Percentiles rank a stretch among this genome's conserved stretches.
Conservation (phyloP, 2,329 filamentous ascomycete genomes). For the Colletotrichum simmondsii region DNA sequence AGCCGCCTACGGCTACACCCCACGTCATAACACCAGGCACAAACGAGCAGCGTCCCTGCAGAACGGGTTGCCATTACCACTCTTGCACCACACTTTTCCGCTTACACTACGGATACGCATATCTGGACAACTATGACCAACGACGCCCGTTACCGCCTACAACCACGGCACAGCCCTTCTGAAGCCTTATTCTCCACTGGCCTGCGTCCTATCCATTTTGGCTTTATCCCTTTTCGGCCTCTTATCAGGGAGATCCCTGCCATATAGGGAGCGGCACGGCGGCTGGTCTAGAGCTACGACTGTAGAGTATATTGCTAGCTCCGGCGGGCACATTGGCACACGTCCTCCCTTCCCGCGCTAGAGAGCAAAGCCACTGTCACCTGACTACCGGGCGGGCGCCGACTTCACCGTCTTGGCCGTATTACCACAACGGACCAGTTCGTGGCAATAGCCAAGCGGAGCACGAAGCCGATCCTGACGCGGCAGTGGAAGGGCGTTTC, state of each 20-base stretch:
- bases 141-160: slow-evolving; percentile 13
- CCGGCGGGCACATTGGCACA: not conserved
- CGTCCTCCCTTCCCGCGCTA: slow-evolving; percentile 25
- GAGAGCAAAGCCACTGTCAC: slow-evolving; percentile 24
- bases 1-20: slow-evolving; percentile 7
- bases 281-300: not conserved
- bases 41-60: slow-evolving; percentile 32
- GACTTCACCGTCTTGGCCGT: slow-evolving; percentile 12
- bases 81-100: not conserved
- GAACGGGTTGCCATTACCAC: not conserved
- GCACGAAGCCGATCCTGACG: slow-evolving; percentile 4
- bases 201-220: slow-evolving; percentile 6
- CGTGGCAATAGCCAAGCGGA: slow-evolving; percentile 11
- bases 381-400: slow-evolving; percentile 23
- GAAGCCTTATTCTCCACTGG: slow-evolving; percentile 12
- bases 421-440: not conserved
- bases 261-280: not conserved
- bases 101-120: not conserved
- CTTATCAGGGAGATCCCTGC: slow-evolving; percentile 19
- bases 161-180: slow-evolving; percentile 18
- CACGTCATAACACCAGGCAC: slow-evolving; percentile 30
- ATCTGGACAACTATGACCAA: slow-evolving; percentile 21
- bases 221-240: slow-evolving; percentile 12
- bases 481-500: slow-evolving; percentile 4
- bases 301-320: not conserved